phyloP scores from a whole-genome alignment of 2,329 filamentous ascomycete species.

The Botrytis medusae region DNA sequence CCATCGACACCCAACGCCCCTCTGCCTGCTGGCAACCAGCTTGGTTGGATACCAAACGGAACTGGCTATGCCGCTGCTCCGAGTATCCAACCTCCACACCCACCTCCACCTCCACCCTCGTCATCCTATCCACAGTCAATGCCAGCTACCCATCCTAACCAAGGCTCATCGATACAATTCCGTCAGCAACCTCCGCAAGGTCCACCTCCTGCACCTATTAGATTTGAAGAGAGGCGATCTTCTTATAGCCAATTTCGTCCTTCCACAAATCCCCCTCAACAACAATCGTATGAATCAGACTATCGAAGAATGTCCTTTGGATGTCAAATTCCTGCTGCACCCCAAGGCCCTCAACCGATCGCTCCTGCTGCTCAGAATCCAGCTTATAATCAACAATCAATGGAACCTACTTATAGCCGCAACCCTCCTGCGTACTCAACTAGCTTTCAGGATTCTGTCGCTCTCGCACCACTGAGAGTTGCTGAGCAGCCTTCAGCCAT shows the following conservation, averaged over 20 bases:
- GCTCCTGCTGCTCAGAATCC: constrained; percentile 8
- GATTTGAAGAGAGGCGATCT: constrained; percentile 3
- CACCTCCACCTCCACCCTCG: constrained; percentile 12
- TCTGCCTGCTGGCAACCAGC: constrained; percentile 37
- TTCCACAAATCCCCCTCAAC: constrained; percentile 16
- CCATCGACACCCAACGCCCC: constrained; percentile 33
- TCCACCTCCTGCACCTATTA: constrained; percentile 25
- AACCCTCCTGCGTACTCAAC: constrained; percentile 3
- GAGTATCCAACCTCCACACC: not conserved
- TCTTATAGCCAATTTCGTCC: constrained; percentile 24
- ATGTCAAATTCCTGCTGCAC: not conserved
- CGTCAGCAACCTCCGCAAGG: constrained; percentile 23
- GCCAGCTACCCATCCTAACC: not conserved
- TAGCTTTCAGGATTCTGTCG: constrained; percentile 21
- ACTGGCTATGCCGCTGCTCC: constrained; percentile 19
- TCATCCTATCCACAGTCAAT: constrained; percentile 21
- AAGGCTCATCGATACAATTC: constrained; percentile 9
- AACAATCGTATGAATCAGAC: constrained; percentile 30
- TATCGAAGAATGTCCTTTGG: constrained; percentile 28
- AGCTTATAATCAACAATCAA: constrained; percentile 4
- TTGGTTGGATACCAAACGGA: constrained; percentile 29
- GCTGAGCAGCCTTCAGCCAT: constrained; percentile 21
- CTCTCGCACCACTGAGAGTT: constrained; percentile 26
- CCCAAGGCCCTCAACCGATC: constrained; percentile 6
- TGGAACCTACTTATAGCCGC: constrained; percentile 13